Conservation (phyloP, 768 basidiomycete genomes). For the Rubroboletus pulcherrimus region DNA sequence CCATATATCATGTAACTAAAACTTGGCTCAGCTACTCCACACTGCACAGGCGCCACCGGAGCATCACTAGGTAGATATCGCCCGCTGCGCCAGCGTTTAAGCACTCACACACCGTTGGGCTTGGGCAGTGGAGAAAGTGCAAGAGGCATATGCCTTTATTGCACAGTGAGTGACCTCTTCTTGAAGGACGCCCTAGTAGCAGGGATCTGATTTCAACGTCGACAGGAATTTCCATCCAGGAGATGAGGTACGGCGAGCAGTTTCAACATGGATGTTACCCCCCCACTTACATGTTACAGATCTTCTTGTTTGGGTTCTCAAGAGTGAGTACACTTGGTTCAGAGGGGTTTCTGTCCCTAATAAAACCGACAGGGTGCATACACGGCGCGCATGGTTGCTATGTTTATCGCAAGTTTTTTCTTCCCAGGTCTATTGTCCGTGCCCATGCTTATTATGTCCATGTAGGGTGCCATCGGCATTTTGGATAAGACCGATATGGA, state of each 20-base stretch:
- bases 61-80: conserved; percentile 48
- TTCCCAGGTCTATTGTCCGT: not conserved
- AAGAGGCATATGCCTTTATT: conserved; percentile 78
- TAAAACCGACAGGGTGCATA: conserved; percentile 57
- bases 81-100: not conserved
- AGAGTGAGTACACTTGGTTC: conserved; percentile 39
- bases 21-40: conserved; percentile 8
- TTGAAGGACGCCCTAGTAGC: not conserved
- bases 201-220: not conserved
- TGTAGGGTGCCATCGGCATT: conserved; percentile 67
- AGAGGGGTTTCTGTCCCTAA: not conserved
- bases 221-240: conserved; percentile 65
- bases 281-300: conserved; percentile 37
- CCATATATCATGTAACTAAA: not conserved
- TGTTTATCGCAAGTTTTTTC: conserved; percentile 38
- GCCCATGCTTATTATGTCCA: not conserved
- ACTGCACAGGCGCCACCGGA: conserved; percentile 59
- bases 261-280: not conserved
- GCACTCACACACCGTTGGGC: conserved; percentile 2
- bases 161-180: conserved; percentile 53
- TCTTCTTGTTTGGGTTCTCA: conserved; percentile 77
- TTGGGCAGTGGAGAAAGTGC: conserved; percentile 59
- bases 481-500: conserved; percentile 72
- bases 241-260: conserved; percentile 51
- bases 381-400: conserved; percentile 70